Evolutionary conservation across 345 rosid genomes (phyloP), one percentile per base, ranked within the genome.

Genomic region (Laguncularia racemosa): DNA sequence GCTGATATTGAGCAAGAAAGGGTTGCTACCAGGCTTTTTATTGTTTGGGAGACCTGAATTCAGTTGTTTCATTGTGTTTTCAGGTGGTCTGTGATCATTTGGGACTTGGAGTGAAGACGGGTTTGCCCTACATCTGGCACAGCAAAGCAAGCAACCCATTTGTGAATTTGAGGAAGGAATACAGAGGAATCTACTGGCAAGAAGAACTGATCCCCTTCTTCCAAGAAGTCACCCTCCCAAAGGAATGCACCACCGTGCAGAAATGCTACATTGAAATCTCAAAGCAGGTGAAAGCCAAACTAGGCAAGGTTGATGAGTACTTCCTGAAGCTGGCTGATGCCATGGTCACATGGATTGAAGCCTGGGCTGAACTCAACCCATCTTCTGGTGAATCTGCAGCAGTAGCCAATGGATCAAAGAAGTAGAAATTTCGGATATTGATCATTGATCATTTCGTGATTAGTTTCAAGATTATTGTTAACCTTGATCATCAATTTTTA

Each of bases 81-180:
- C 57, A 76, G 81, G 81, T 73, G 17, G 61, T 76, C 52, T 76
- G 77, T 12, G 81, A 76, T 56, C 81, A 76, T 58, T 60, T 76
- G 67, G 78, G 81, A 45, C 19, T 57, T 15, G 81, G 81, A 58
- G 78, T 76, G 53, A 76, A 76, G 64, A 76, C 81, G 0, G 81
- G 81, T 51, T 58, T 76, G 50, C 81, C 81, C 13, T 76, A 76
- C 68, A 73, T 76, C 55, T 76, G 66, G 72, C 81, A 73, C 78
- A 73, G 81, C 75, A 76, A 76, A 50, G 78, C 78, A 10, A 76
- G 81, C 75, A 76, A 76, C 60, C 81, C 81, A 38, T 73, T 76
- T 46, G 81, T 73, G 65, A 76, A 76, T 68, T 71, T 76, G 8
- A 73, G 67, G 70, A 76, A 76, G 70, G 78, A 73, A 58, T 76